Conservation (phyloP, 768 basidiomycete genomes). For the Boletus reticuloceps region DNA sequence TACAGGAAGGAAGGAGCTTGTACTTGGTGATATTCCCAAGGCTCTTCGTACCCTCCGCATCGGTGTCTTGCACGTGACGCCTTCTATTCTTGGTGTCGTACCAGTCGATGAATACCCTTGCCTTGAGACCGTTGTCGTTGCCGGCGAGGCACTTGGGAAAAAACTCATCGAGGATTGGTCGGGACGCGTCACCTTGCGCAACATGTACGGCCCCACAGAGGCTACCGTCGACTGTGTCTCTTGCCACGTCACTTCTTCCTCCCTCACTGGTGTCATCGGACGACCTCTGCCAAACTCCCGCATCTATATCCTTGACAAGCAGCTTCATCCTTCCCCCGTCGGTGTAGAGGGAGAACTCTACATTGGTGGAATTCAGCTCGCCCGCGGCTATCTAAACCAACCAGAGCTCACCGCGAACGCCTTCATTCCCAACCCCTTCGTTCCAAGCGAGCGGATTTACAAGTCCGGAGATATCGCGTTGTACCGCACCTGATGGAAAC, state of each 20-base stretch:
- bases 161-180: constrained; percentile 26
- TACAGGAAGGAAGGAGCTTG: constrained; percentile 23
- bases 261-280: constrained; percentile 26
- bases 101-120: constrained; percentile 25
- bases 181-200: constrained; percentile 24
- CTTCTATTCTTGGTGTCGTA: constrained; percentile 29
- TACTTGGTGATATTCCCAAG: constrained; percentile 30
- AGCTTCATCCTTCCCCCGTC: constrained; percentile 24
- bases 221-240: constrained; percentile 30
- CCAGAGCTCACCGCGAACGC: constrained; percentile 26
- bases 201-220: constrained; percentile 36
- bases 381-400: constrained; percentile 22
- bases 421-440: constrained; percentile 32
- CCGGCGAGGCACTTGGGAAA: constrained; percentile 22
- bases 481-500: constrained; percentile 28
- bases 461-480: constrained; percentile 30
- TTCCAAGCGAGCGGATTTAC: constrained; percentile 29
- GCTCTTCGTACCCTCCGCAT: constrained; percentile 27
- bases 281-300: constrained; percentile 31
- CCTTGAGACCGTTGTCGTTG: constrained; percentile 28
- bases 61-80: constrained; percentile 28
- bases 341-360: constrained; percentile 29
- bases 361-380: constrained; percentile 21
- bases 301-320: constrained; percentile 29
- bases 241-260: constrained; percentile 21